Base-by-base conservation (phyloP, 192 early-diverging fungal genomes). In the Dimargaris verticillata region DNA sequence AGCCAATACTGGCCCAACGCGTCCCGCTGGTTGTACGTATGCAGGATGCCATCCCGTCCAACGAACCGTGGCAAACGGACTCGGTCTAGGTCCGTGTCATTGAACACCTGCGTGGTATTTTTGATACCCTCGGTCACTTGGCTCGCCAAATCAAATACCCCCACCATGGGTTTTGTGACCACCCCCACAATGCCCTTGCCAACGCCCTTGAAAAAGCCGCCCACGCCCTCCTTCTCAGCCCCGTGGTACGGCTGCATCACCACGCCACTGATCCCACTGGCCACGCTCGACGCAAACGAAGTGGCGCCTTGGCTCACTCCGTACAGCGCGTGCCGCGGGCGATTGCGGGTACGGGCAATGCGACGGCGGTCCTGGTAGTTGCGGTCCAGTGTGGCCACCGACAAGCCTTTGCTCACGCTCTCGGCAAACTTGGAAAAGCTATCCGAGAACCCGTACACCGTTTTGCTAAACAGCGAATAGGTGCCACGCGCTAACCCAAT, bases 401-500 rank as follows among this genome's bases (percentile, higher is more conserved):
- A 87, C 29, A 98, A 68, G 41, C 94, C 96, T 78, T 99, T 99
- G 63, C 93, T 88, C 46, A 99, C 80, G 63, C 89, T 92, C 64
- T 91, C 96, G 5, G 96, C 89, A 57, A 99, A 84, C 69, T 95
- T 95, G 41, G 91, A 86, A 61, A 99, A 81, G 57, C 89, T 91
- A 66, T 95, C 93, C 2, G 92, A 83, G 53, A 96, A 80, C 15
- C 96, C 94, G 78, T 88, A 99, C 22, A 97, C 92, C 5, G 90
- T 94, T 73, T 99, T 99, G 44, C 88, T 86, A 63, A 80, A 81
- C 61, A 84, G 66, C 3, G 78, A 76, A n/a, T 75, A 69, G n/a
- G 74, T 73, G 63, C 82, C 91, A 59, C 89, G 85, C 0, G 89
- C 93, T 7, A 99, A 66, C 6, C 92, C 93, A 61, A 93, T 78